Conservation (phyloP, 2,329 filamentous ascomycete genomes). For the Ophiostoma piceae region DNA sequence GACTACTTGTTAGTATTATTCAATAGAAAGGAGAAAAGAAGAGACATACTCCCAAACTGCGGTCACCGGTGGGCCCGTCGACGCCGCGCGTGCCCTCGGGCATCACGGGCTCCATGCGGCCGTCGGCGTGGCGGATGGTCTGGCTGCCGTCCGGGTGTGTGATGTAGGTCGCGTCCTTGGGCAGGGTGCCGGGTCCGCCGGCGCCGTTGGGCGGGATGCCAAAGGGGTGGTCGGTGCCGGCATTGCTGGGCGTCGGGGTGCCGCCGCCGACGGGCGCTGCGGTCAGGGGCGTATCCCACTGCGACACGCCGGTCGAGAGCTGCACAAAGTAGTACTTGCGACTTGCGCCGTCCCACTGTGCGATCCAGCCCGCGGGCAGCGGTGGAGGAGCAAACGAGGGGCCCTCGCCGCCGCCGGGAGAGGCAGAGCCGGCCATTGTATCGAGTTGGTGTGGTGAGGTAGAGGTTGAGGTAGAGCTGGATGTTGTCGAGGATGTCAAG, state of each 20-base stretch:
- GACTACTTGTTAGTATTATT: constrained; percentile 37
- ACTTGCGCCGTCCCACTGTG: constrained; percentile 61
- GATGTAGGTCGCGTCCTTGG: constrained; percentile 45
- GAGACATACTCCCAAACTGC: constrained; percentile 58
- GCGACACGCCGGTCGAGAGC: constrained; percentile 64
- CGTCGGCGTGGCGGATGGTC: constrained; percentile 56
- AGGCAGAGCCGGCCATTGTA: constrained; percentile 50
- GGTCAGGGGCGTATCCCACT: constrained; percentile 67
- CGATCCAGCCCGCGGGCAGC: constrained; percentile 62
- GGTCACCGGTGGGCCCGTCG: constrained; percentile 41
- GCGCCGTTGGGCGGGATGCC: constrained; percentile 40
- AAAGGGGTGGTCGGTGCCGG: constrained; percentile 56
- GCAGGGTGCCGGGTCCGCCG: constrained; percentile 24
- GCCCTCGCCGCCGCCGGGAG: constrained; percentile 54
- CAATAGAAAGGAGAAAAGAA: background rate
- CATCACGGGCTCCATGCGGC: constrained; percentile 55
- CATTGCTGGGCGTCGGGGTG: constrained; percentile 48
- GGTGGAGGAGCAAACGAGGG: constrained; percentile 56
- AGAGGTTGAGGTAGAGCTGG: background rate
- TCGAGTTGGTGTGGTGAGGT: background rate
- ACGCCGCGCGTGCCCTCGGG: constrained; percentile 41
- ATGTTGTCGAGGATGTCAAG: background rate
- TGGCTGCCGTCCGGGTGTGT: constrained; percentile 59
- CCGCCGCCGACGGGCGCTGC: constrained; percentile 51
- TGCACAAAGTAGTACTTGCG: constrained; percentile 68